Evolutionary conservation across 306 rosid species (phyloP), one percentile per base, ranked within the genome.

Genomic region (Cucumis sativus): DNA sequence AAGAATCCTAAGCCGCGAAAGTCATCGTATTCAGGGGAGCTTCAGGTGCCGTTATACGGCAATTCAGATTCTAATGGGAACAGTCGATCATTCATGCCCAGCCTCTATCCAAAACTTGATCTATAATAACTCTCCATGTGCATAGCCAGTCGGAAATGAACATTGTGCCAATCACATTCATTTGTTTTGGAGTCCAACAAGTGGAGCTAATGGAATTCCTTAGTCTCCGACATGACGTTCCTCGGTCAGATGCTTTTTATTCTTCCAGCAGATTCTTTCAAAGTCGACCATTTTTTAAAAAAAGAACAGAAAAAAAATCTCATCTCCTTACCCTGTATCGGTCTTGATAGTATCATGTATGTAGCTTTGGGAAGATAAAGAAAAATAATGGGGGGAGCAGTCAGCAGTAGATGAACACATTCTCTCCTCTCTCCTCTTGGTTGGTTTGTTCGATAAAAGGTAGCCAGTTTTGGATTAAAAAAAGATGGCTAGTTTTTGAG

Each of bases 21-120:
- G 77, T 88, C 96, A 56, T 95, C 99, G 8, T 92, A 95, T 87
- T 95, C 97, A 0, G 99, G 97, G 85, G 99, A 95, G 82, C 88
- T 95, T 69, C 91, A 88, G 79, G 80, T 89, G 59, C 90, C 96
- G 57, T 80, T 87, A 70, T 79, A 87, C 35, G 79, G 83, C 55
- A 77, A 86, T 84, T 82, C 91, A 45, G 97, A 95, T 88, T 92
- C 97, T 78, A 92, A 89, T 81, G 97, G 93, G 59, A 79, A 82
- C 28, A 93, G 91, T 51, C 87, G 86, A 65, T 40, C 76, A 18
- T 84, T 74, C 86, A 35, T 74, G 76, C 81, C 93, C 13, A 89
- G 88, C 70, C 88, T 88, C 57, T 94, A 89, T 85, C 96, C 98
- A 61, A 49, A 80, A 12, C 83, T 87, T 67, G 97, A 94, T 67